Conservation (phyloP, 2,329 filamentous ascomycete species). For the Epichloe uncinata region DNA sequence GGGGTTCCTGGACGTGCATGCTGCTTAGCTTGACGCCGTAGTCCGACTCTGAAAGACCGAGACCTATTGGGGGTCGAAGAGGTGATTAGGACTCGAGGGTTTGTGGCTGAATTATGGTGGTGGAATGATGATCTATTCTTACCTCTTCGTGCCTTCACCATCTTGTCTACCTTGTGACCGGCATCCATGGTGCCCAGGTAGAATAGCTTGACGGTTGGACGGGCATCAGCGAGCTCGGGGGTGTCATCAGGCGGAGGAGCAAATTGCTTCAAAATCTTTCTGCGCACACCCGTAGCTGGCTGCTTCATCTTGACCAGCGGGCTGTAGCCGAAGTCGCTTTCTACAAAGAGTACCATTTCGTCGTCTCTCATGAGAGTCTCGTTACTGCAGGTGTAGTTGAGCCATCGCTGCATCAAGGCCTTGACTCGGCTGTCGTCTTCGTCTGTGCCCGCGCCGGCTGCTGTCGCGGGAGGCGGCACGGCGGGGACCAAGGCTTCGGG, state of each 20-base stretch:
- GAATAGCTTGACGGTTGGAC: constrained; percentile 87
- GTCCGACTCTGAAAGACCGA: constrained; percentile 84
- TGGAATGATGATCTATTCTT: constrained; percentile 13
- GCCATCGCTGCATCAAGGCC: constrained; percentile 80
- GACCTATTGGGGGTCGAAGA: constrained; percentile 36
- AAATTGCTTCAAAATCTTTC: constrained; percentile 96
- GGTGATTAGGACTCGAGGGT: neutral
- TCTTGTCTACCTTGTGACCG: constrained; percentile 89
- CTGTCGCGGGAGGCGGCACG: constrained; percentile 86
- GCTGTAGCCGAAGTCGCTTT: constrained; percentile 96
- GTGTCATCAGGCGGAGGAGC: constrained; percentile 98
- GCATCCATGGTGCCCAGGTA: constrained; percentile 93
- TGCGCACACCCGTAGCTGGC: constrained; percentile 84
- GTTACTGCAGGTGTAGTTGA: constrained; percentile 85
- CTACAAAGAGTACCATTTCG: constrained; percentile 96
- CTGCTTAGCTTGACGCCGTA: constrained; percentile 80
- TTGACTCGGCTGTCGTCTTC: constrained; percentile 90
- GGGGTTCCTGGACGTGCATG: constrained; percentile 83
- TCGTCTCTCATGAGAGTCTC: constrained; percentile 90
- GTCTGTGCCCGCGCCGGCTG: constrained; percentile 87
- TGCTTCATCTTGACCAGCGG: constrained; percentile 93
- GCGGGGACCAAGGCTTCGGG: constrained; percentile 90
- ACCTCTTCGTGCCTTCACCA: constrained; percentile 89
- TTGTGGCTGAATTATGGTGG: neutral
- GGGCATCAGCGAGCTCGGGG: constrained; percentile 78